Conservation (phyloP, 192 early-diverging fungal species). For the Linnemannia schmuckeri region DNA sequence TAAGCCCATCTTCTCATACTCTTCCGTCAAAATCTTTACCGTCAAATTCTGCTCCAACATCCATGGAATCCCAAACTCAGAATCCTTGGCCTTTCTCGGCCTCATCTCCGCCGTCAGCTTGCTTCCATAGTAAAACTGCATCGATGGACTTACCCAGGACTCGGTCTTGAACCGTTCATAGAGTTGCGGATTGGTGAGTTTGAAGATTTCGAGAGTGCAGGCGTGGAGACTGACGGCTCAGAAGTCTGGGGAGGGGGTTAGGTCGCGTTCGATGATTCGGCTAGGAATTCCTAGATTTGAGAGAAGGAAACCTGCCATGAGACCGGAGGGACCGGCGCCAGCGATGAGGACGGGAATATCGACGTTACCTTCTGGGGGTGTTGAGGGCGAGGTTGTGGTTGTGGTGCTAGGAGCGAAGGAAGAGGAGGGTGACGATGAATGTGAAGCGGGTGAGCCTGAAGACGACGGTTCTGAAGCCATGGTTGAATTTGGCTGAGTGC, state of each 20-base stretch:
- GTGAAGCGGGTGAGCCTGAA: too few species aligned
- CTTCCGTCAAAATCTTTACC: too few species aligned
- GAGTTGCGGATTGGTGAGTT: not conserved
- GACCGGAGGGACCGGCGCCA: constrained; percentile 25
- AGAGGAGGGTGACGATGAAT: too few species aligned
- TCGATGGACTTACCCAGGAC: not conserved
- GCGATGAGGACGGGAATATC: constrained; percentile 20
- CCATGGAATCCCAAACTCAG: not conserved
- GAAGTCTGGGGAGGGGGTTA: not conserved
- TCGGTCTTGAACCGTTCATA: not conserved
- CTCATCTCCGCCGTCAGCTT: not conserved
- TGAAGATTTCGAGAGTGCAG: constrained; percentile 18
- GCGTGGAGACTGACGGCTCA: constrained; percentile 4
- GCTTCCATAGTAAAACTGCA: not conserved
- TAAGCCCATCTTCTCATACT: constrained; percentile 12
- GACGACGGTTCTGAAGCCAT: too few species aligned
- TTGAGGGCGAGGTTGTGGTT: too few species aligned
- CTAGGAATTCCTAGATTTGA: constrained; percentile 14
- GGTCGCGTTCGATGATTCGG: constrained; percentile 23
- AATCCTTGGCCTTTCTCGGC: not conserved
- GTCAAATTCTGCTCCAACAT: not conserved
- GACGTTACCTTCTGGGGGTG: too few species aligned
- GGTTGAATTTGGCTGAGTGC: too few species aligned
- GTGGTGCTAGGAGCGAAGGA: too few species aligned
- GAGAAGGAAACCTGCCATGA: constrained; percentile 12